Evolutionary conservation across 2,329 filamentous ascomycete species (phyloP).

Genomic region (Didymellaceae sp.): DNA sequence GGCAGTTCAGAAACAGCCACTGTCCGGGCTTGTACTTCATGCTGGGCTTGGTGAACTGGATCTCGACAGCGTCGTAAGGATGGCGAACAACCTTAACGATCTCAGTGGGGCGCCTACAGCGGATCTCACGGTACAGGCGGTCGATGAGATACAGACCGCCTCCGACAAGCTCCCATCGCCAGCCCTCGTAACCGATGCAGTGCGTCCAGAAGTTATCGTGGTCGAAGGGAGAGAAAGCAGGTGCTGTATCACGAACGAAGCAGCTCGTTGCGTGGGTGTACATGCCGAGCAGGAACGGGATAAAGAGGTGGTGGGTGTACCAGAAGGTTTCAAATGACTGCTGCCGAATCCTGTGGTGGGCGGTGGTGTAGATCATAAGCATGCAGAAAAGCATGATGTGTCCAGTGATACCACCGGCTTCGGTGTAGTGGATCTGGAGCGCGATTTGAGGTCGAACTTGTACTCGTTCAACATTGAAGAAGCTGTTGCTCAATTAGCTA

Average conservation of each 20-base stretch:
- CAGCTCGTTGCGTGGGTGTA: slow-evolving; percentile 97
- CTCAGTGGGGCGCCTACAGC: slow-evolving; percentile 80
- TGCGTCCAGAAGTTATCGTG: slow-evolving; percentile 84
- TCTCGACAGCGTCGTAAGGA: slow-evolving; percentile 95
- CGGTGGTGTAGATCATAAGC: slow-evolving; percentile 96
- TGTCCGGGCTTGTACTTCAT: slow-evolving; percentile 99
- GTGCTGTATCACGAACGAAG: slow-evolving; percentile 84
- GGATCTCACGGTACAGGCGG: slow-evolving; percentile 88
- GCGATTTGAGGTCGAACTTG: slow-evolving; percentile 83
- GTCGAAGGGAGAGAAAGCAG: slow-evolving; percentile 82
- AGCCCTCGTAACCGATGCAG: slow-evolving; percentile 93
- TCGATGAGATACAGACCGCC: slow-evolving; percentile 87
- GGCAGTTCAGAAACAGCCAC: slow-evolving; percentile 96
- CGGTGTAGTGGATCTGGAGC: slow-evolving; percentile 87
- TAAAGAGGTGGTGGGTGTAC: slow-evolving; percentile 99
- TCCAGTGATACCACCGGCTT: slow-evolving; percentile 90
- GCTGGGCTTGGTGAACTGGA: slow-evolving; percentile 94
- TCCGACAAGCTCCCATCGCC: slow-evolving; percentile 93
- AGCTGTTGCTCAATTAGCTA: slow-evolving; percentile 59
- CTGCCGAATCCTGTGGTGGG: slow-evolving; percentile 90
- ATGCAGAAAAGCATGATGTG: slow-evolving; percentile 99
- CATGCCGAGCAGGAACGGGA: slow-evolving; percentile 89
- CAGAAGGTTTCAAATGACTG: slow-evolving; percentile 98
- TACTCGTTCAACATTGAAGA: slow-evolving; percentile 89
- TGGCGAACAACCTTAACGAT: slow-evolving; percentile 95